Base-by-base conservation (phyloP, 768 basidiomycete genomes). In the Glaciozyma martinii region DNA sequence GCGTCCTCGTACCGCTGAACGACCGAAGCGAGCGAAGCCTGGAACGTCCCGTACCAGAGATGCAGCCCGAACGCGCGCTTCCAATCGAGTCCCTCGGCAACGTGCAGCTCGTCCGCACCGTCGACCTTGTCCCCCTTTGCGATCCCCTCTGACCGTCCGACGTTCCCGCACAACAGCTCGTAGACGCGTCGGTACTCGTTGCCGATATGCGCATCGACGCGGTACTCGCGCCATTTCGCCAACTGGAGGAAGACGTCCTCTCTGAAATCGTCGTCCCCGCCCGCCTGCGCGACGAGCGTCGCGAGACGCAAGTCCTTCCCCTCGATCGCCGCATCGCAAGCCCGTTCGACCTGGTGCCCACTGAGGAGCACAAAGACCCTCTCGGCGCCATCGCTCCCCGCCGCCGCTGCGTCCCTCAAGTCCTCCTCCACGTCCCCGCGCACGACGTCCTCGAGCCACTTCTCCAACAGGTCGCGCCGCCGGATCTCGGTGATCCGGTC, bases 61-160 rank as follows among this genome's bases (percentile, higher is more conserved):
- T 86, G 86, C 52, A 97, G 78, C 3, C 90, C 95, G 74, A 98
- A 89, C 1, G 86, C 86, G 25, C 91, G 84, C 75, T 91, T 93
- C 95, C 95, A 99, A 74, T 95, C 93, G 60, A 97, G 76, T 0
- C 84, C 87, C 59, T 85, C 79, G 23, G 84, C 80, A 7, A 95
- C 79, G 61, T 83, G 78, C 32, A 89, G 73, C 61, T 86, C 84
- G 13, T 72, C 57, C 57, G 67, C 65, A 10, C 66, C 80, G 54
- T 82, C 82, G 68, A 81, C 80, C 29, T 81, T 71, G 23, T 82
- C 79, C 4, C 82, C 82, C 66, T 77, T 80, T 57, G 80, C 58
- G 70, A 73, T 50, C 1, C 75, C 84, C 52, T 82, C 80, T 15
- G 86, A 79, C 9, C 84, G 75, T 65, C 83, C 81, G 65, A 84